Conservation (phyloP, 1,284 basidiomycete genomes). For the Tylopilus sp. region DNA sequence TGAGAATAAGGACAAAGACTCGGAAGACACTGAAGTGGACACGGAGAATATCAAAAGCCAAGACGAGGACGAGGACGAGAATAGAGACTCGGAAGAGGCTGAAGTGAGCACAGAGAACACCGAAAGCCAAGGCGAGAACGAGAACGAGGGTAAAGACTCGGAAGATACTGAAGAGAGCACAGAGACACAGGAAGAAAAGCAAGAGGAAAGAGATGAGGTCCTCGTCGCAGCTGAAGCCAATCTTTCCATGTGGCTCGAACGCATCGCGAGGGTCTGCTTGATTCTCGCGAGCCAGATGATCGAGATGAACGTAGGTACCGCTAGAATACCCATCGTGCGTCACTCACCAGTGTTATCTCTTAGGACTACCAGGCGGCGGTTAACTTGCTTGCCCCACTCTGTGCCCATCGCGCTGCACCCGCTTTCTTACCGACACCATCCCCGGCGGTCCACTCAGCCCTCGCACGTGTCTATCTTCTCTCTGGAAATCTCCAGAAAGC, state of each 20-base stretch:
- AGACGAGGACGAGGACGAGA: background rate
- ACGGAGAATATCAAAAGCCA: background rate
- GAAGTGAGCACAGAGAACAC: background rate
- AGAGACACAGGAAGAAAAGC: background rate
- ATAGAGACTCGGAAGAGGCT: background rate
- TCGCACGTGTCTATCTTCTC: conserved; percentile 74
- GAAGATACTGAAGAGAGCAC: background rate
- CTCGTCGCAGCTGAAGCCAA: conserved; percentile 39
- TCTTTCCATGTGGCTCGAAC: conserved; percentile 76
- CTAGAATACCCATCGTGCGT: background rate
- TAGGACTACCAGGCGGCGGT: conserved; percentile 71
- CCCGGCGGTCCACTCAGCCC: conserved; percentile 59
- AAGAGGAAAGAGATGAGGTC: conserved; percentile 16
- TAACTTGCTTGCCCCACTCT: conserved; percentile 62
- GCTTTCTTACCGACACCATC: conserved; percentile 30
- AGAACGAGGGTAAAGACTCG: background rate
- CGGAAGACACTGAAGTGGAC: background rate
- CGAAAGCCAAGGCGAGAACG: background rate
- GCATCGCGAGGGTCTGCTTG: conserved; percentile 63
- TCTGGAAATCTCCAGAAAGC: conserved; percentile 62
- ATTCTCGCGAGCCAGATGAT: conserved; percentile 73
- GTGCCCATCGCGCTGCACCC: conserved; percentile 37
- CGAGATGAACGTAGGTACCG: conserved; percentile 62
- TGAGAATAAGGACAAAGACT: background rate
- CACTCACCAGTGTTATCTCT: background rate